phyloP scores from a whole-genome alignment of 805 yeast species.

The Brettanomyces bruxellensis region DNA sequence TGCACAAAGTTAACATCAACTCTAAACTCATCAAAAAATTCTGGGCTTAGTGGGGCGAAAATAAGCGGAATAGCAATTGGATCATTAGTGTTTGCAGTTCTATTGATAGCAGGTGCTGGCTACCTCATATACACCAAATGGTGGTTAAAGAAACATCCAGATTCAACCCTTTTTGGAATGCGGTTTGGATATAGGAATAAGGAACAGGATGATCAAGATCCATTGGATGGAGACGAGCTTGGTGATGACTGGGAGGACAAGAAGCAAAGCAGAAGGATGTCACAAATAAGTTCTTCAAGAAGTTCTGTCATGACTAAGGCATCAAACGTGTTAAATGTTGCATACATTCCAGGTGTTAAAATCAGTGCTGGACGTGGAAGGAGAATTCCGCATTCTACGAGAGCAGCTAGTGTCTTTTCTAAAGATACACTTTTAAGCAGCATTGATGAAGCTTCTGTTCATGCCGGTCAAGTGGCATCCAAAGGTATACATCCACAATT shows the following conservation, averaged over 20 bases:
- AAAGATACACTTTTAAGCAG: slow-evolving; percentile 26
- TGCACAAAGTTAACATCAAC: slow-evolving; percentile 30
- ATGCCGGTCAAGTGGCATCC: slow-evolving; percentile 24
- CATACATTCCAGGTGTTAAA: slow-evolving; percentile 91
- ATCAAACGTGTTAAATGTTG: slow-evolving; percentile 82
- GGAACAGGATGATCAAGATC: slow-evolving; percentile 15
- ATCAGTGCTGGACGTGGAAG: slow-evolving; percentile 27
- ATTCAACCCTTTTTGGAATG: slow-evolving; percentile 13
- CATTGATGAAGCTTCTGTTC: slow-evolving; percentile 24
- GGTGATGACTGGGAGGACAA: slow-evolving; percentile 9
- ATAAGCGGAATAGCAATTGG: slow-evolving; percentile 68
- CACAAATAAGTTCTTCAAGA: slow-evolving; percentile 32
- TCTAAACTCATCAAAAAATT: slow-evolving; percentile 11
- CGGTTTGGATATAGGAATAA: slow-evolving; percentile 18
- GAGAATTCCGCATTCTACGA: slow-evolving; percentile 11
- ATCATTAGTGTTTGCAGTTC: slow-evolving; percentile 49
- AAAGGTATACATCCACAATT: slow-evolving; percentile 19
- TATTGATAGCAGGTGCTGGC: slow-evolving; percentile 28
- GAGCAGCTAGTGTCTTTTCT: slow-evolving; percentile 21
- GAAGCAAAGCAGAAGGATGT: slow-evolving; percentile 14
- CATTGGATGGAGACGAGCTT: not conserved
- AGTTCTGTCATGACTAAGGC: slow-evolving; percentile 69
- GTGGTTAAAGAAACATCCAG: slow-evolving; percentile 27
- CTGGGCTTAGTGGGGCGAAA: slow-evolving; percentile 15
- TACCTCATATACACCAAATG: slow-evolving; percentile 34